A percentile compares a stretch with the other conserved stretches of the same genome.
phyloP scores from a whole-genome alignment of 345 rosid genomes.

The sweet orange (Citrus sinensis) region DNA sequence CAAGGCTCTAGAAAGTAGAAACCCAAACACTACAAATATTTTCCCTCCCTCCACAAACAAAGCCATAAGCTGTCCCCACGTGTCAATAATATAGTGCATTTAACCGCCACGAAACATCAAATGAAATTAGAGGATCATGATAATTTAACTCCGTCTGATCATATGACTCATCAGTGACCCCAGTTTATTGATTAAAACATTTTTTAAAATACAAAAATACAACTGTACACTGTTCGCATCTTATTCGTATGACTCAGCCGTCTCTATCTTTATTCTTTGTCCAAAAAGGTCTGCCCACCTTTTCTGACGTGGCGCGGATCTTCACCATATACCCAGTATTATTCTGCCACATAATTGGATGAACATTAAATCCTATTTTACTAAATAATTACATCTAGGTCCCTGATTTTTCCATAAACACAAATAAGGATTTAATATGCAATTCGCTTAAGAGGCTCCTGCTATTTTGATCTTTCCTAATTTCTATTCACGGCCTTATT shows the following conservation, averaged over 20 bases:
- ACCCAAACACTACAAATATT: neutral
- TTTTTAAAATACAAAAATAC: neutral
- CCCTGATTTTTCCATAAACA: neutral
- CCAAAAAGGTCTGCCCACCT: neutral
- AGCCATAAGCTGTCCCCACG: neutral
- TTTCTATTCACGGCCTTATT: no score
- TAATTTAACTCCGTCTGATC: neutral
- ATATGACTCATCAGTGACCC: neutral
- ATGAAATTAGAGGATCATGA: neutral
- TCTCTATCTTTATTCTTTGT: neutral
- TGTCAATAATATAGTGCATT: neutral
- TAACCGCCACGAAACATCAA: neutral
- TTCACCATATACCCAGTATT: neutral
- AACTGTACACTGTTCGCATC: neutral
- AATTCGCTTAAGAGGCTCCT: no score
- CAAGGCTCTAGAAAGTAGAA: no score
- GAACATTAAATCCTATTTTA: neutral
- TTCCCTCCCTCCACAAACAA: neutral
- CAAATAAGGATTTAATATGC: no score
- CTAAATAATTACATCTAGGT: neutral
- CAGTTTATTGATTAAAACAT: neutral
- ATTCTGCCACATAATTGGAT: slow-evolving; percentile 13
- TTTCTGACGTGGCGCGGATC: slow-evolving; percentile 26
- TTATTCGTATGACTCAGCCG: slow-evolving; percentile 6
- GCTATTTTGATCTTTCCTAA: no score